phyloP scores from a whole-genome alignment of 805 yeast genomes.

The Candida bentonensis region DNA sequence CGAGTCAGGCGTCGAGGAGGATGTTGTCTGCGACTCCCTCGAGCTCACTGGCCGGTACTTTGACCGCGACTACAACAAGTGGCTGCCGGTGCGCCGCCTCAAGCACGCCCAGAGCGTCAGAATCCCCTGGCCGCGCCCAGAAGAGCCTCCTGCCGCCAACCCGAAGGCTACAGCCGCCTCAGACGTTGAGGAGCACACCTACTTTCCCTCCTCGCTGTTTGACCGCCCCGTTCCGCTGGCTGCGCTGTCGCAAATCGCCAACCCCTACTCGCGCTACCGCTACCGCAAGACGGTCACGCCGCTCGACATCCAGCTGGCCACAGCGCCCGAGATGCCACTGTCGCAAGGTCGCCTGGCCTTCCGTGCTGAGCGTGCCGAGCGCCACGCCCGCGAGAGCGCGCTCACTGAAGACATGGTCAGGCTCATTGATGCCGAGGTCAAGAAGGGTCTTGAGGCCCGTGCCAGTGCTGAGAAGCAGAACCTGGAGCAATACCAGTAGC shows the following conservation, averaged over 20 bases:
- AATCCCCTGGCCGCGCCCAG: conserved; percentile 86
- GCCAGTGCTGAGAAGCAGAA: neutral
- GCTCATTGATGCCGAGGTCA: conserved; percentile 31
- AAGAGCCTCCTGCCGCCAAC: conserved; percentile 37
- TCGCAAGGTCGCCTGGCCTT: conserved; percentile 34
- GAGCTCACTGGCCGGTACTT: conserved; percentile 55
- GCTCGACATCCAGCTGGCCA: conserved; percentile 45
- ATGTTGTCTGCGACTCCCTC: conserved; percentile 68
- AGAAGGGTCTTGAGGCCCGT: conserved; percentile 10
- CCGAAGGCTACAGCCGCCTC: conserved; percentile 41
- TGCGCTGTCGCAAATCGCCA: conserved; percentile 56
- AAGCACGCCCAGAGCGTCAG: conserved; percentile 51
- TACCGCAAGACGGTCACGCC: conserved; percentile 40
- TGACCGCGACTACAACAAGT: conserved; percentile 56
- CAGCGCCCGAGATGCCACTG: conserved; percentile 67
- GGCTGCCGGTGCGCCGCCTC: conserved; percentile 69
- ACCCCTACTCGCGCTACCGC: conserved; percentile 51
- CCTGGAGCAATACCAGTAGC: neutral
- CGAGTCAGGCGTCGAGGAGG: conserved; percentile 44
- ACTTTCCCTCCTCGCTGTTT: conserved; percentile 52
- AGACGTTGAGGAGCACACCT: conserved; percentile 56
- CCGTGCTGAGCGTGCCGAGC: conserved; percentile 18
- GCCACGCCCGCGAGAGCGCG: conserved; percentile 18
- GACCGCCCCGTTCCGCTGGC: conserved; percentile 55
- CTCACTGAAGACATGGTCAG: conserved; percentile 41